These are phyloP conservation scores for Cardamine occulta DNA, from an alignment of 345 rosid genomes.

Conservation along the genomic window DNA sequence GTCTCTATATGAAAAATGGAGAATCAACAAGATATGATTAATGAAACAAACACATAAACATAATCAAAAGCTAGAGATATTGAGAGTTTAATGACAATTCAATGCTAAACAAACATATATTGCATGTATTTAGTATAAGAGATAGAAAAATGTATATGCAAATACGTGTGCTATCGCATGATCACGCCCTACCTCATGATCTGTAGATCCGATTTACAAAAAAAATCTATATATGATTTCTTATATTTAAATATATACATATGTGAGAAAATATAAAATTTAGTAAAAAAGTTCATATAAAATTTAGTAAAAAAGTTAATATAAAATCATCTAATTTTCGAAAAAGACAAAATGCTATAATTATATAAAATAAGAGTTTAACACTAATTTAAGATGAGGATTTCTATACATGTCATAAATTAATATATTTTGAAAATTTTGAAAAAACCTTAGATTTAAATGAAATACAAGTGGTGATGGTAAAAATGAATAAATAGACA, in stretches of 20 bases:
- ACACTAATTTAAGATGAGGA: neutral
- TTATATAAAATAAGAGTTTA: too few relatives aligned
- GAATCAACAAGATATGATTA: conserved; percentile 30
- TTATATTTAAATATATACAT: too few relatives aligned
- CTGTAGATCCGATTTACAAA: too few relatives aligned
- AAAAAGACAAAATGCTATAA: too few relatives aligned
- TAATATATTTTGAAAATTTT: too few relatives aligned
- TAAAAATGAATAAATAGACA: neutral
- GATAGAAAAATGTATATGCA: neutral
- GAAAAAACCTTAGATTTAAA: neutral
- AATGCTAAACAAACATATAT: neutral
- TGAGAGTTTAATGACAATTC: conserved; percentile 14
- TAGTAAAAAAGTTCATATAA: too few relatives aligned
- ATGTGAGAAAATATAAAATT: too few relatives aligned
- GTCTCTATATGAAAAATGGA: conserved; percentile 19
- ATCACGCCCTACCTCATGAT: too few relatives aligned
- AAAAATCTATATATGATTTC: too few relatives aligned
- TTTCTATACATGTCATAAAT: too few relatives aligned
- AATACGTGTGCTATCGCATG: neutral
- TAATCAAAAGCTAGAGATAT: conserved; percentile 17
- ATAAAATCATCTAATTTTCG: too few relatives aligned
- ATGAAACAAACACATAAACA: neutral
- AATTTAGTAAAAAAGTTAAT: too few relatives aligned
- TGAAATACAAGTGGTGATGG: neutral
- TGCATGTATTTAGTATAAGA: neutral